Conservation (phyloP, 148 eudicot genomes). For the Polygonum aviculare region DNA sequence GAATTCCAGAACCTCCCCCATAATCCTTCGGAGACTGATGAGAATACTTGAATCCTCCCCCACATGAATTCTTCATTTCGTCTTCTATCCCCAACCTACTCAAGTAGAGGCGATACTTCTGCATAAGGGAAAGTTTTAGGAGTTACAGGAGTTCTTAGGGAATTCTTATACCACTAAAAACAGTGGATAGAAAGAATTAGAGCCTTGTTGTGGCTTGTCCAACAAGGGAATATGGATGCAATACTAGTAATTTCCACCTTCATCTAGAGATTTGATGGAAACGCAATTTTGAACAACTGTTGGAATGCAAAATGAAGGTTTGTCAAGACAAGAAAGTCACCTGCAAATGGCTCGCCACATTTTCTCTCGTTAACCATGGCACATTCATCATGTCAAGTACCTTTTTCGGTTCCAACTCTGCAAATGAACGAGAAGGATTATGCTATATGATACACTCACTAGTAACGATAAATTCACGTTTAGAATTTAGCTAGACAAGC, state of each 20-base stretch:
- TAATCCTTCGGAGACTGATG: background rate
- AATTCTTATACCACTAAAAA: background rate
- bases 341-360: constrained; percentile 99
- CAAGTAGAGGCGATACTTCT: constrained; percentile 93
- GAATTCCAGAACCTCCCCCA: constrained; percentile 31
- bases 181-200: background rate
- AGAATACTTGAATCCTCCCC: background rate
- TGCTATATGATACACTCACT: background rate
- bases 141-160: background rate
- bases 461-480: background rate
- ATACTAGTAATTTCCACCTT: background rate
- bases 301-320: background rate
- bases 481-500: background rate
- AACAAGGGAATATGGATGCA: background rate
- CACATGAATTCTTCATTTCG: constrained; percentile 32
- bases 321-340: constrained; percentile 24
- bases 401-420: constrained; percentile 96
- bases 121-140: constrained; percentile 18
- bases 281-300: background rate
- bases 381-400: constrained; percentile 90
- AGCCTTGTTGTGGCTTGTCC: background rate
- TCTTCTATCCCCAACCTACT: constrained; percentile 62
- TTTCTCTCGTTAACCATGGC: constrained; percentile 88
- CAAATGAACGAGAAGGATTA: constrained; percentile 18
- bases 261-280: background rate